These are phyloP conservation scores for Penicillium italicum DNA, from an alignment of 2,329 filamentous ascomycete genomes.

Conservation along the genomic window DNA sequence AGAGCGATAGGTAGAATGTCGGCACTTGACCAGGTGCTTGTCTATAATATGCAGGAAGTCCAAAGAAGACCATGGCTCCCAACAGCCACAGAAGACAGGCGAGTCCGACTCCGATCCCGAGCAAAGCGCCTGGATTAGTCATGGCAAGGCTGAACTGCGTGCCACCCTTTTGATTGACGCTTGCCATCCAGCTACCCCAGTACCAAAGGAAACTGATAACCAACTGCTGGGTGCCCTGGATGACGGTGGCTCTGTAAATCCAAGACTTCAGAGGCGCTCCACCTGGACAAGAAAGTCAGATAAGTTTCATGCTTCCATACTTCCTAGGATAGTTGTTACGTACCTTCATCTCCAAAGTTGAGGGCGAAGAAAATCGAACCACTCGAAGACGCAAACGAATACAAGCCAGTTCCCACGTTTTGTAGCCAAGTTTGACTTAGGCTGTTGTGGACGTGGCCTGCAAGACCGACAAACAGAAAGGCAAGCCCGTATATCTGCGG, in stretches of 20 bases:
- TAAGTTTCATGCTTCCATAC: neutral
- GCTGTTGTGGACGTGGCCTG: slow-evolving; percentile 29
- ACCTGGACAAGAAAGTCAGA: slow-evolving; percentile 41
- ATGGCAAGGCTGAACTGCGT: slow-evolving; percentile 34
- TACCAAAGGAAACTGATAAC: slow-evolving; percentile 64
- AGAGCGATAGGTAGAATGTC: slow-evolving; percentile 61
- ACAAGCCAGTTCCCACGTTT: slow-evolving; percentile 59
- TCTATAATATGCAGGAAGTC: slow-evolving; percentile 64
- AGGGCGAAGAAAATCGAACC: slow-evolving; percentile 64
- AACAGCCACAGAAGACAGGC: slow-evolving; percentile 56
- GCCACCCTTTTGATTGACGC: slow-evolving; percentile 41
- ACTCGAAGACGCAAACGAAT: slow-evolving; percentile 59
- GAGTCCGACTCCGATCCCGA: slow-evolving; percentile 56
- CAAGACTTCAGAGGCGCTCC: slow-evolving; percentile 60
- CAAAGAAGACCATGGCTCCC: slow-evolving; percentile 54
- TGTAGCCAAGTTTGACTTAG: slow-evolving; percentile 53
- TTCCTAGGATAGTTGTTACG: neutral
- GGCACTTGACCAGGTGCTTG: slow-evolving; percentile 61
- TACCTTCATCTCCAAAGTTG: slow-evolving; percentile 62
- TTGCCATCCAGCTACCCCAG: slow-evolving; percentile 56
- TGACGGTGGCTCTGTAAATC: slow-evolving; percentile 63
- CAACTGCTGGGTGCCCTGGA: slow-evolving; percentile 64
- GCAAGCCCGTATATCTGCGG: slow-evolving; percentile 53
- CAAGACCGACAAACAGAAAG: slow-evolving; percentile 61
- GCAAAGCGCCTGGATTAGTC: slow-evolving; percentile 44